Base-by-base conservation (phyloP, 768 basidiomycete genomes). In the Tulasnella sp. region DNA sequence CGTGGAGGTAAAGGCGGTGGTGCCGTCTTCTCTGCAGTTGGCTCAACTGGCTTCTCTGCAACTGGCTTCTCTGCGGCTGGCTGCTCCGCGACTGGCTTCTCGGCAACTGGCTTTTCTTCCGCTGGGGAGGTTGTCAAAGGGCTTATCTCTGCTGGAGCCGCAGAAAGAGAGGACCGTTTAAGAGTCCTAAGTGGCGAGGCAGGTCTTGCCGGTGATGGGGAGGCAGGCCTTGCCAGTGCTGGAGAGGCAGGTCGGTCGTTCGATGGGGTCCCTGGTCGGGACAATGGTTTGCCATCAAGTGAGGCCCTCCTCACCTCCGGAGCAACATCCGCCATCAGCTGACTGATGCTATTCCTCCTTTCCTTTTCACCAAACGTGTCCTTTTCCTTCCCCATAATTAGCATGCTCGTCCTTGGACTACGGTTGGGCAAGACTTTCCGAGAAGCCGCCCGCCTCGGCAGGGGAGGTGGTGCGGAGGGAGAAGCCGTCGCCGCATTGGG, bases 371-470 rank as follows among this genome's bases (percentile, higher is more conserved):
- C 40, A n/a, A 39, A 14, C 42, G 62, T 48, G 14, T 40, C 62
- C 39, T 71, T 76, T 27, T 79, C 42, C 52, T 58, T 34, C n/a
- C 40, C 76, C 7, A 62, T 46, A 27, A 80, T 72, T 10, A 73
- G 31, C 71, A 58, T 58, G 68, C 72, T 39, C 44, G 80, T 48
- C 38, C 68, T 39, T 74, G 75, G 71, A 39, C 79, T 72, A 16
- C 52, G 27, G 27, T 46, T 76, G 16, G 80, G 72, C 10, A 62
- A 68, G 27, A 75, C 76, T n/a, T 76, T 74, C 27, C 83, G 75
- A 27, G 80, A 79, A n/a, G 83, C 82, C 9, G 83, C 83, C 24
- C 83, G 79, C 19, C 83, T 71, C 7, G 83, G 83, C 16, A 84
- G 44, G 21, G 83, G 83, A 34, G 83, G 83, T 36, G 83, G 82